Percentiles rank a stretch among this genome's conserved stretches.
Evolutionary conservation across 169 alveolate genomes (phyloP).

Genomic region (Eimeria nieschulzi): DNA sequence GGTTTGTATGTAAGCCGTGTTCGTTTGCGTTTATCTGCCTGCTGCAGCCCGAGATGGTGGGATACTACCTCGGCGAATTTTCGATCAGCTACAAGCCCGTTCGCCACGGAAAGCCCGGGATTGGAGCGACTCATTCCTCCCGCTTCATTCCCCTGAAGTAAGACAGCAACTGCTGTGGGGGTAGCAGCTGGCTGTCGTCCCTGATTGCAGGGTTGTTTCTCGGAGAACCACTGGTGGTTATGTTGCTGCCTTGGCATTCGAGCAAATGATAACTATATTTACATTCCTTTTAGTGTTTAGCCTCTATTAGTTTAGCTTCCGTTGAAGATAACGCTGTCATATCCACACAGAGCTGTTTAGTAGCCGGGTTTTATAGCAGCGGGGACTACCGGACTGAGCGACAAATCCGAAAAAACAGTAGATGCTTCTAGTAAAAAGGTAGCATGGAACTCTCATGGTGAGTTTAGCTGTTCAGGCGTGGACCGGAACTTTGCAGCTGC

Average conservation of each 20-base stretch:
- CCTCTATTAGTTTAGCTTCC: too few species aligned
- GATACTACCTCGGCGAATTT: slow-evolving; percentile 99
- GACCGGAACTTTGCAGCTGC: too few species aligned
- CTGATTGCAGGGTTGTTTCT: slow-evolving; percentile 19
- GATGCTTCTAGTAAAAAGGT: too few species aligned
- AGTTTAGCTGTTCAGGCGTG: too few species aligned
- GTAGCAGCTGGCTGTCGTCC: slow-evolving; percentile 3
- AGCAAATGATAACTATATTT: too few species aligned
- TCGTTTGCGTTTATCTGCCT: neutral
- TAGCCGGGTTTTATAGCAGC: too few species aligned
- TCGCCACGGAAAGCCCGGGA: slow-evolving; percentile 99
- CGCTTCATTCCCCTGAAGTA: slow-evolving; percentile 76
- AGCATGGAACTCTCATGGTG: too few species aligned
- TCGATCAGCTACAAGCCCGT: slow-evolving; percentile 99
- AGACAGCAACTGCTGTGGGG: neutral
- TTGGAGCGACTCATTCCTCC: slow-evolving; percentile 89
- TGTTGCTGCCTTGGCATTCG: neutral
- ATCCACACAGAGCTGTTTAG: too few species aligned
- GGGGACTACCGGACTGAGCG: too few species aligned
- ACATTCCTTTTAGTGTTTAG: neutral
- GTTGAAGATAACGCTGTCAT: too few species aligned
- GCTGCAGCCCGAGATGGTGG: slow-evolving; percentile 97
- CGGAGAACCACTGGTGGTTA: neutral
- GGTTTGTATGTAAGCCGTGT: neutral
- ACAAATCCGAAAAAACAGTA: too few species aligned